Evolutionary conservation across 371 early-diverging fungal species (phyloP), one percentile per base, ranked within the genome.

Genomic region (Batrachochytrium dendrobatidis): DNA sequence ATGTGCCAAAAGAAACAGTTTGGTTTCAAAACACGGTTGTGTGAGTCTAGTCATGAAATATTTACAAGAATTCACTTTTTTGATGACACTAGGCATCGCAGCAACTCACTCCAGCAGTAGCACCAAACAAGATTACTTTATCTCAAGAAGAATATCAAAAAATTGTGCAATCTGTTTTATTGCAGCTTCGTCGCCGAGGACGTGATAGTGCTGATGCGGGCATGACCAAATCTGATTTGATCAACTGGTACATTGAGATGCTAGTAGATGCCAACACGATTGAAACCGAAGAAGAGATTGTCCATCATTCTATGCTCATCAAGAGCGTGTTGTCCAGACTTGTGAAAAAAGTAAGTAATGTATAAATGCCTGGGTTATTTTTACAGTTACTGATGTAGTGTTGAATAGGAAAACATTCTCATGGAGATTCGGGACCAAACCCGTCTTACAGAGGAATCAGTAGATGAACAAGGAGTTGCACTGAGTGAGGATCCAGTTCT

Each of bases 71-170:
- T 20, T 15, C 39, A 39, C 39, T 20, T 20, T 15, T 39, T 15
- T 39, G 39, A 15, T 15, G 20, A 39, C 39, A 15, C 20, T 15
- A 17, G 6, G 48, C 48, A 46, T 34, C 55, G 7, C 64, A 60
- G 30, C 56, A 50, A 25, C 48, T 29, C 10, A 35, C 0, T 52
- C 55, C 29, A 62, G 67, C 24, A 58, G 53, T 34, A 82, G 24
- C 61, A 25, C 49, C 51, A 32, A 50, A 26, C 34, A 39, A 34
- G 50, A 65, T 79, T 24, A 56, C 59, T 25, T 79, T 92, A 61
- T 78, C 81, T 46, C 85, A 82, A 56, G 92, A 92, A 44, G 86
- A 86, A 65, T 92, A 86, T 69, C 85, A 86, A 34, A 78, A 84
- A 46, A 86, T 92, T 46, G 79, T 83, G 45, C 70, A 84, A 17